These are phyloP conservation scores for Pseudoturritis turrita DNA, from an alignment of 345 rosid genomes.

Conservation along the genomic window DNA sequence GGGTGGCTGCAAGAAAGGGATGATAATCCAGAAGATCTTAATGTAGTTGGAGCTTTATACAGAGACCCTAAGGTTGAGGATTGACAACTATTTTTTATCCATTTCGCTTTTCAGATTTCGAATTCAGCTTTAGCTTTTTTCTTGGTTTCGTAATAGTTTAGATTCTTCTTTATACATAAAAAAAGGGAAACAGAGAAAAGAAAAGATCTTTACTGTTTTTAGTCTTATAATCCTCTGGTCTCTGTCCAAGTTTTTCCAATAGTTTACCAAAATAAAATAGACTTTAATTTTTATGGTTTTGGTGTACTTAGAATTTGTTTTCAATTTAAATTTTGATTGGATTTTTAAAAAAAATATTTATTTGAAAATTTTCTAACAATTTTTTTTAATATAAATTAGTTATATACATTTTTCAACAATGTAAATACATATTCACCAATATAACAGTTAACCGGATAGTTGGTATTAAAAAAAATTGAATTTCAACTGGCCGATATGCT, in stretches of 20 bases:
- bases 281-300: conserved; percentile 1
- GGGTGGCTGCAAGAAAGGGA: conserved; percentile 80
- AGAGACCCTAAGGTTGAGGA: conserved; percentile 46
- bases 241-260: background rate
- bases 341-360: too few relatives aligned
- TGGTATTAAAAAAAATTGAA: background rate
- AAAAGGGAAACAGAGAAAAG: background rate
- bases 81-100: background rate
- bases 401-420: too few relatives aligned
- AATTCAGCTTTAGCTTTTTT: background rate
- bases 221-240: background rate
- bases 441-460: conserved; percentile 1
- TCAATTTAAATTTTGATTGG: too few relatives aligned
- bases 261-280: conserved; percentile 11
- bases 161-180: conserved; percentile 45
- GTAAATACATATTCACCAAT: background rate
- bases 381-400: too few relatives aligned
- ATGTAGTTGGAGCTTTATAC: conserved; percentile 47
- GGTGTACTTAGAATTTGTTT: too few relatives aligned
- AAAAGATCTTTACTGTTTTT: background rate
- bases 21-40: conserved; percentile 49
- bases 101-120: background rate
- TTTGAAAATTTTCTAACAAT: too few relatives aligned
- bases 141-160: conserved; percentile 8
- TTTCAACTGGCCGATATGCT: conserved; percentile 16